Evolutionary conservation across 306 rosid genomes (phyloP).

Genomic region (Cucurbita ficifolia): DNA sequence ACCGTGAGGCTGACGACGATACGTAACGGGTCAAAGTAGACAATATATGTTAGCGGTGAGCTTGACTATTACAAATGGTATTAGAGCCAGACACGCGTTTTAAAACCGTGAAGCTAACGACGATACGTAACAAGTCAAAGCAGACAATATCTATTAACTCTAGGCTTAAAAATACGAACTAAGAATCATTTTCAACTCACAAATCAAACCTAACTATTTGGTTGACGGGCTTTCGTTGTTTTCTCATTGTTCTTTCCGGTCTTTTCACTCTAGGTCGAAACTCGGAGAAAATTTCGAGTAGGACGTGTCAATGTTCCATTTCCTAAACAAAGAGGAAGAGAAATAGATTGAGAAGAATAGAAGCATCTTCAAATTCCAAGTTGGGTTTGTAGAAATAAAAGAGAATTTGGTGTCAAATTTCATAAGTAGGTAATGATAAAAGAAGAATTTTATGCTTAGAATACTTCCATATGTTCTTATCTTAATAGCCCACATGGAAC

Average conservation of each 20-base stretch:
- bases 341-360: not conserved
- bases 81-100: no score
- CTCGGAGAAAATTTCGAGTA: not conserved
- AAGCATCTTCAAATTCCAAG: not conserved
- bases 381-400: not conserved
- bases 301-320: not conserved
- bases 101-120: no score
- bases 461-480: not conserved
- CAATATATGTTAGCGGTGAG: no score
- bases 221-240: not conserved
- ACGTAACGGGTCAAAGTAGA: no score
- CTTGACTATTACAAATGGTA: no score
- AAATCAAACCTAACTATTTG: not conserved
- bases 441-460: not conserved
- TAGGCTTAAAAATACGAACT: not conserved
- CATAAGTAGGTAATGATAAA: not conserved
- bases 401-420: not conserved
- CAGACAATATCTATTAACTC: no score
- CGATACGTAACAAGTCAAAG: no score
- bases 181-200: not conserved
- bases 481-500: not conserved
- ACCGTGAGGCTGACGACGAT: no score
- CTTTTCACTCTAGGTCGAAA: not conserved
- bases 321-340: not conserved
- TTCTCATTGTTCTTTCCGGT: no score